Base-by-base conservation (phyloP, 1,284 basidiomycete species). In the Apiotrichum sp. region DNA sequence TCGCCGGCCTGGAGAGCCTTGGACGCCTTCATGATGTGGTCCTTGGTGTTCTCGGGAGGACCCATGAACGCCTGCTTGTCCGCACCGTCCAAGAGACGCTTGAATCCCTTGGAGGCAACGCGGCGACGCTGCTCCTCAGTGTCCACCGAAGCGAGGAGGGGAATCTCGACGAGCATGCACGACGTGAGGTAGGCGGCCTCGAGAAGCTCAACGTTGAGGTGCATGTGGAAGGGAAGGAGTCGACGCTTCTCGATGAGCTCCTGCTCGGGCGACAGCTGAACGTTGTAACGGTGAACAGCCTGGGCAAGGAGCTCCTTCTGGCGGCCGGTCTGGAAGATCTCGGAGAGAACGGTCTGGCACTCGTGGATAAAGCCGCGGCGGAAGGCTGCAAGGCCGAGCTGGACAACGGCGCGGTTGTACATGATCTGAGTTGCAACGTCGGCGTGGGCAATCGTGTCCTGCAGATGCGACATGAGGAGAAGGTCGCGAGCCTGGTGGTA, bases 1-100 rank as follows among this genome's bases (percentile, higher is more conserved):
- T 98, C 92, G 48, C 96, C 95, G 62, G 88, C 86, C 78, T 98
- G 93, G 54, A 98, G 78, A 4, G 96, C 93, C 78, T 93, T 96
- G 77, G 88, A 89, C 4, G 96, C 96, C 77, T 98, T 95, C 90
- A 98, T 98, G 75, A 99, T 95, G 76, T 98, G 95, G 74, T 99
- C 96, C 44, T 95, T 81, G 50, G 95, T 98, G 75, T 91, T 98
- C 79, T 99, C 96, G 34, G 96, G 96, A 3, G 96, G 96, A 14
- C 96, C 96, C 43, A 92, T 93, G 78, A 99, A 98, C 9, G 97
- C 88, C 77, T 98, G 93, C 44, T 93, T 85, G 73, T 98, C 96
- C 4, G 95, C 93, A 73, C 96, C 93, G 78, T 99, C 96, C 58
- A 99, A 81, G 67, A 98, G 80, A 46, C 95, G 84, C 52, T 95